These are phyloP conservation scores for Talaromyces sp. DNA, from an alignment of 2,329 filamentous ascomycete genomes.

Conservation along the genomic window DNA sequence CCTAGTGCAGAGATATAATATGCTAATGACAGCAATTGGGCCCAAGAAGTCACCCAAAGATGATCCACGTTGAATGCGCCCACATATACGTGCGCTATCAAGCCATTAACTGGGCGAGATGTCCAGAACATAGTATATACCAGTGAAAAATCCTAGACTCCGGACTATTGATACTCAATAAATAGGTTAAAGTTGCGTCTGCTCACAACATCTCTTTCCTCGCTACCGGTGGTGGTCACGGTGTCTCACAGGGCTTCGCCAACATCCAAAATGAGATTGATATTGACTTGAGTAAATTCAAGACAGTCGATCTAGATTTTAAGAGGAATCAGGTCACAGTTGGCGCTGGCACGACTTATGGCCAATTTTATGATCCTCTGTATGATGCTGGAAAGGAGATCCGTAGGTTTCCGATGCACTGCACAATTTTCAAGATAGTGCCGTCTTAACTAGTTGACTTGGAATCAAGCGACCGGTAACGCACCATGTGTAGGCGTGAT, in stretches of 20 bases:
- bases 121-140: constrained; percentile 12
- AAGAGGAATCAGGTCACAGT: constrained; percentile 26
- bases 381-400: constrained; percentile 31
- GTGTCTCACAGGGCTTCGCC: neutral
- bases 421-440: too few species aligned
- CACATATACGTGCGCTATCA: constrained; percentile 14
- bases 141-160: neutral
- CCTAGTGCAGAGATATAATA: constrained; percentile 1
- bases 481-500: constrained; percentile 14
- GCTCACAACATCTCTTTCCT: constrained; percentile 14
- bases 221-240: constrained; percentile 16
- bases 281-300: constrained; percentile 32
- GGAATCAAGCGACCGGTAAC: constrained; percentile 12
- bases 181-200: constrained; percentile 15
- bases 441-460: neutral
- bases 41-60: constrained; percentile 6
- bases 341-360: constrained; percentile 27
- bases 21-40: constrained; percentile 6
- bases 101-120: constrained; percentile 11
- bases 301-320: constrained; percentile 24
- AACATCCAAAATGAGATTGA: constrained; percentile 28
- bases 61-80: constrained; percentile 13
- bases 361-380: constrained; percentile 27
- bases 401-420: constrained; percentile 22
- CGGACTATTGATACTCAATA: neutral